Percentiles rank a stretch among this genome's conserved stretches.
phyloP scores from a whole-genome alignment of 805 yeast species.

The Candida sanyiensis region DNA sequence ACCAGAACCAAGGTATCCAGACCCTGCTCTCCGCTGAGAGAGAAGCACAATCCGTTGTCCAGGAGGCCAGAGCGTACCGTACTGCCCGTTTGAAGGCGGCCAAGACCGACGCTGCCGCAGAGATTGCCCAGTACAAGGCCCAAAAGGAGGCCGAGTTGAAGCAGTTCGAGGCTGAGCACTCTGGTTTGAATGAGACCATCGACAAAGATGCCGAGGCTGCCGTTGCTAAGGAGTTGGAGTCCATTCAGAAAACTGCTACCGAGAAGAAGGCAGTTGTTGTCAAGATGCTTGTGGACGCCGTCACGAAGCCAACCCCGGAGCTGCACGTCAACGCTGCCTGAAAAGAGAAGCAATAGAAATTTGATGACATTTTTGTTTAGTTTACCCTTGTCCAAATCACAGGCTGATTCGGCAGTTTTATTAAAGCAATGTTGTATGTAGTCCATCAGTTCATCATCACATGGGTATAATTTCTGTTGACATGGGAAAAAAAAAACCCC shows the following conservation, averaged over 20 bases:
- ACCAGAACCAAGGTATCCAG: conserved; percentile 23
- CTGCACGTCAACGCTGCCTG: conserved; percentile 68
- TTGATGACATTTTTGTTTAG: not conserved
- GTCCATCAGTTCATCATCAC: too few relatives aligned
- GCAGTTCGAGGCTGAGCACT: conserved; percentile 63
- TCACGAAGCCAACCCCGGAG: conserved; percentile 73
- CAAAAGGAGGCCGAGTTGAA: conserved; percentile 80
- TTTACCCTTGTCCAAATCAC: not conserved
- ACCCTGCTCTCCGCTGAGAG: conserved; percentile 66
- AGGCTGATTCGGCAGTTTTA: not conserved
- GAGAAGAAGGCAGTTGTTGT: conserved; percentile 64
- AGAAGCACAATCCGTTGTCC: conserved; percentile 93
- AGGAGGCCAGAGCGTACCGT: conserved; percentile 89
- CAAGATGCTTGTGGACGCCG: conserved; percentile 72
- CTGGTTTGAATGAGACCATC: conserved; percentile 69
- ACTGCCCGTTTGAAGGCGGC: conserved; percentile 88
- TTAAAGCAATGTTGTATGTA: too few relatives aligned
- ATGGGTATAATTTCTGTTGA: too few relatives aligned
- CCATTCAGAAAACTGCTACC: conserved; percentile 58
- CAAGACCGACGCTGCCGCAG: conserved; percentile 85
- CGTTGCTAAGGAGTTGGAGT: conserved; percentile 64
- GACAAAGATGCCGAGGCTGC: conserved; percentile 73
- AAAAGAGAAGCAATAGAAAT: not conserved
- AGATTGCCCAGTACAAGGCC: conserved; percentile 78
- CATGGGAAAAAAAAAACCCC: not conserved